Evolutionary conservation across 305 asterid genomes (phyloP), one percentile per base, ranked within the genome.

Genomic region (Solanum hybrid): DNA sequence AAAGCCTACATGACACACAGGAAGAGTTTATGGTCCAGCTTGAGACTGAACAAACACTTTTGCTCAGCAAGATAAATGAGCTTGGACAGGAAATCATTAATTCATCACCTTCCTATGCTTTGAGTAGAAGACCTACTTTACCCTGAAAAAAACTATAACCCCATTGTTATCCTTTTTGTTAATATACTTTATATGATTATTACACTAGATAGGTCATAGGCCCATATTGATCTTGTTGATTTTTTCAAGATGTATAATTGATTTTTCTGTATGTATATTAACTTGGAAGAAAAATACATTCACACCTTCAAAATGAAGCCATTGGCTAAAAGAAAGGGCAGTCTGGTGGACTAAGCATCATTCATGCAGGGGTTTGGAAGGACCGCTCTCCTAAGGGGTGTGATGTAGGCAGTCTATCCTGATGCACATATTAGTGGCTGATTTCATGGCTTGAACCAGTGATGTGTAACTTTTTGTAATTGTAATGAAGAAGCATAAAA

Each of bases 41-140:
- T 4, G 98, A 97, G 92, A 96, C 94, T 1, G 99, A 98, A 93
- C 98, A 98, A 85, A 93, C 73, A 93, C 92, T 98, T 90, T 93
- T 98, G 13, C 87, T 98, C 42, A 91, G 89, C 94, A 98, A 97
- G 91, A 94, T 98, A 90, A 92, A 94, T 89, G 98, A 97, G 93
- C 98, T 98, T 77, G 99, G 99, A 66, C 99, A 94, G 88, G 99
- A 97, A 92, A 92, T 97, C 86, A 87, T 96, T n/a, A 96, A 98
- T 93, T 93, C 96, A 4, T 89, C 98, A 27, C 87, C 95, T 37
- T 87, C 94, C 26, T 90, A 94, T 85, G 46, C 93, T 77, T 88
- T 95, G 93, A 87, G 56, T 81, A 93, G 98, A 94, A 92, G 90
- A 86, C 36, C 92, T 66, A 91, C 97, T 56, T 82, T 93, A 90